Evolutionary conservation across 768 basidiomycete species (phyloP).

Genomic region (Suillus paluster): DNA sequence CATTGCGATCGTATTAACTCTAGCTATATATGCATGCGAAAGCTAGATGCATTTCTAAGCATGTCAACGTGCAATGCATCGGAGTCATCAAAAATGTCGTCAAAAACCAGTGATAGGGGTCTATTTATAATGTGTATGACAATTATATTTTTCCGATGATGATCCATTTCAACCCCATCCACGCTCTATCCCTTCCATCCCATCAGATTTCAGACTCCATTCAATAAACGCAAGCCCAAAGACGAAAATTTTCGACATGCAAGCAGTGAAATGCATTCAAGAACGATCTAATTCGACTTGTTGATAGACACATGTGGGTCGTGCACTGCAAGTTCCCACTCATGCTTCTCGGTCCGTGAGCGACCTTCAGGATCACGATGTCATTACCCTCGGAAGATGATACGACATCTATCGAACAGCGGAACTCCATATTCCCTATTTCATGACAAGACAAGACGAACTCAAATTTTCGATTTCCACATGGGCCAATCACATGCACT

Average conservation of each 20-base stretch:
- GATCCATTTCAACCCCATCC: neutral
- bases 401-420: neutral
- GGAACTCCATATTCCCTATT: conserved; percentile 8
- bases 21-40: conserved; percentile 20
- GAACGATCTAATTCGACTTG: neutral
- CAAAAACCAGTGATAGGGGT: conserved; percentile 9
- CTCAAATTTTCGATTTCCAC: neutral
- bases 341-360: neutral
- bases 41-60: conserved; percentile 17
- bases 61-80: no score
- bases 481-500: neutral
- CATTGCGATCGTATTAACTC: neutral
- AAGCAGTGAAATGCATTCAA: neutral
- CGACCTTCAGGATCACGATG: neutral
- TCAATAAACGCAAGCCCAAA: neutral
- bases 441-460: conserved; percentile 1
- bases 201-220: neutral
- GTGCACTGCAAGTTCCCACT: neutral
- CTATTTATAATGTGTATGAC: neutral
- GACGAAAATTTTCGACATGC: neutral
- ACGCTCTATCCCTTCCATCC: neutral
- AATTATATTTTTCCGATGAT: neutral
- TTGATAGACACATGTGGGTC: neutral
- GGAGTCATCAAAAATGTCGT: no score
- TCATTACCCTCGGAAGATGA: neutral